Evolutionary conservation across 371 early-diverging fungal genomes (phyloP), one percentile per base, ranked within the genome.

Genomic region (Paraphysoderma sedebokerense): DNA sequence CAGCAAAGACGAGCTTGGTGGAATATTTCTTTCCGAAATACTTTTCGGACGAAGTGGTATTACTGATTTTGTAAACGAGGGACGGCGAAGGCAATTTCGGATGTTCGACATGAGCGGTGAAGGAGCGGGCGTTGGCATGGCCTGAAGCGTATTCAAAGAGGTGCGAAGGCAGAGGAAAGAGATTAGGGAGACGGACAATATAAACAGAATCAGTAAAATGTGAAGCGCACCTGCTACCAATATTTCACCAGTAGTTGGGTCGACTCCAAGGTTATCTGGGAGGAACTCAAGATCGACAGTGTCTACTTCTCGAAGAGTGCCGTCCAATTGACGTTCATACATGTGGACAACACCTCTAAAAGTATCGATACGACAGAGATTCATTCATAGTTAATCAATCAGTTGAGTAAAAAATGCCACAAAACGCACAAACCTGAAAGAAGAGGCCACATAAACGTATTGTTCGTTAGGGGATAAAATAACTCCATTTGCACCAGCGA

Each of bases 201-300:
- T n/a, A n/a, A n/a, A n/a, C n/a, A n/a, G n/a, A n/a, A n/a, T n/a
- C n/a, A n/a, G n/a, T n/a, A n/a, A n/a, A n/a, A n/a, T n/a, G n/a
- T n/a, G n/a, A n/a, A 13, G 19, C 63, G 54, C 62, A 55, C 58
- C 57, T 49, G 54, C 49, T 20, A 68, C 44, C 35, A 65, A 54
- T 48, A 68, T 29, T 24, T 54, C 50, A 2, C 63, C 68, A 2
- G 68, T 55, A 22, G 48, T 47, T 2, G 54, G 51, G 13, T 68
- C 68, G 2, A 57, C 62, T 8, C 54, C 57, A 6, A 67, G 54
- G 47, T 68, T 68, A 47, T 68, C 68, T 7, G 53, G 60, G 24
- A 57, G 60, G 46, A 62, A 65, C 33, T 52, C 60, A 0, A 59
- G 39, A 37, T 51, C 50, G 49, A 68, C 28, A 38, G 45, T 20